Evolutionary conservation across 1,139 yeast species (phyloP).

Genomic region (Lodderomyces pseudojiufengensis): DNA sequence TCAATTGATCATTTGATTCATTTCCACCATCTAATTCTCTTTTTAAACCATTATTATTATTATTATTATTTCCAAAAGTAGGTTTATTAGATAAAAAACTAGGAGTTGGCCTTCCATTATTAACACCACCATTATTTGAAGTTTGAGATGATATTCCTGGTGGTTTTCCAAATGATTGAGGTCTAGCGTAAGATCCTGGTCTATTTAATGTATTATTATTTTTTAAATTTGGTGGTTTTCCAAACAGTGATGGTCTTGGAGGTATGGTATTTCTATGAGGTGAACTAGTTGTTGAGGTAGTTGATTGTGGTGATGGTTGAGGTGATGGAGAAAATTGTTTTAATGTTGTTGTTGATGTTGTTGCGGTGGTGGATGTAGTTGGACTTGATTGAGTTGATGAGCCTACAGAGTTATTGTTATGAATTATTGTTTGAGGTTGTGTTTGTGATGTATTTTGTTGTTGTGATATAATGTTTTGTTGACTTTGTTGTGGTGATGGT

Average conservation of each 20-base stretch:
- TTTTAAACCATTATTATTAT: slow-evolving; percentile 10
- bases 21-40: slow-evolving; percentile 14
- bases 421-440: neutral
- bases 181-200: slow-evolving; percentile 17
- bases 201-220: slow-evolving; percentile 15
- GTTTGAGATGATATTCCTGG: slow-evolving; percentile 11
- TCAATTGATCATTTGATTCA: slow-evolving; percentile 7
- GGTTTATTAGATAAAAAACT: slow-evolving; percentile 33
- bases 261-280: slow-evolving; percentile 12
- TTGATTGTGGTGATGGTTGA: slow-evolving; percentile 9
- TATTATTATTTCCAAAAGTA: slow-evolving; percentile 10
- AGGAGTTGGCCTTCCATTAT: slow-evolving; percentile 29
- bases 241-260: slow-evolving; percentile 12
- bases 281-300: too few relatives aligned
- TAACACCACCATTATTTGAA: too few relatives aligned
- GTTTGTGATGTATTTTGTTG: neutral
- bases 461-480: slow-evolving; percentile 4
- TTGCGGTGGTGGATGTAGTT: neutral
- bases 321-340: slow-evolving; percentile 5
- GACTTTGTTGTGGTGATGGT: slow-evolving; percentile 1
- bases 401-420: neutral
- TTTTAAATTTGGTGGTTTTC: slow-evolving; percentile 18
- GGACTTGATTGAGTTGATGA: slow-evolving; percentile 2
- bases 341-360: neutral
- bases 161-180: slow-evolving; percentile 24